Percentiles rank a stretch among this genome's conserved stretches.
These are phyloP conservation scores for Tylopilus plumbeoviolaceoides DNA, from an alignment of 768 basidiomycete species.

Conservation along the genomic window DNA sequence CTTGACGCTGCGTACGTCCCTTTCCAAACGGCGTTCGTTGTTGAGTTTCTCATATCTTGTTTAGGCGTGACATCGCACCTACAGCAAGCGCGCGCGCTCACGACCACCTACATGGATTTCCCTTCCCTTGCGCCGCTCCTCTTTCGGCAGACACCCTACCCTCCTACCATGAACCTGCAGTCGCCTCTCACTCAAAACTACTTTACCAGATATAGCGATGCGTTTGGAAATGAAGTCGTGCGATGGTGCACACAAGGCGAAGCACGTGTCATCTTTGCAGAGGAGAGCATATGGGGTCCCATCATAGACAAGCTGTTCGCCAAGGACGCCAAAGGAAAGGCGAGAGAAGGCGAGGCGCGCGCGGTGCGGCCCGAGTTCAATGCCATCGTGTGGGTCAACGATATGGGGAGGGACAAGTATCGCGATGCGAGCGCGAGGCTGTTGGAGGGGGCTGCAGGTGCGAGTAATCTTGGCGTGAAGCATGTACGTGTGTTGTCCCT, in stretches of 20 bases:
- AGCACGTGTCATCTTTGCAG: constrained; percentile 75
- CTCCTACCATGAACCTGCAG: constrained; percentile 62
- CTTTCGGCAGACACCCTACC: constrained; percentile 60
- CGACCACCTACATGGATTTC: constrained; percentile 86
- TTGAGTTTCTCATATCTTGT: neutral
- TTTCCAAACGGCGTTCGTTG: neutral
- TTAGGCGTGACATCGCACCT: constrained; percentile 65
- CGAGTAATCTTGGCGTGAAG: constrained; percentile 60
- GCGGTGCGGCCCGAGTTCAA: constrained; percentile 43
- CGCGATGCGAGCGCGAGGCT: constrained; percentile 62
- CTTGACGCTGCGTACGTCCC: constrained; percentile 71
- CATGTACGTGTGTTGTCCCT: constrained; percentile 52
- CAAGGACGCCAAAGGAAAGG: constrained; percentile 22
- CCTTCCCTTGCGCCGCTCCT: constrained; percentile 80
- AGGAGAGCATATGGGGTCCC: constrained; percentile 55
- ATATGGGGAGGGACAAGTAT: constrained; percentile 67
- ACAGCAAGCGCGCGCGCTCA: constrained; percentile 72
- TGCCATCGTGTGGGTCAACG: constrained; percentile 82
- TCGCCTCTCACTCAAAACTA: constrained; percentile 61
- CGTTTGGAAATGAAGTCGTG: constrained; percentile 87
- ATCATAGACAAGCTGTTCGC: constrained; percentile 73
- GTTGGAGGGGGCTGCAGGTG: constrained; percentile 53
- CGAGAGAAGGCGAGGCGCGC: constrained; percentile 31
- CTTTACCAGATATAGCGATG: constrained; percentile 72
- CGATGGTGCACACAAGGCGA: constrained; percentile 91